Conservation (phyloP, 768 basidiomycete genomes). For the Lactarius quietus region DNA sequence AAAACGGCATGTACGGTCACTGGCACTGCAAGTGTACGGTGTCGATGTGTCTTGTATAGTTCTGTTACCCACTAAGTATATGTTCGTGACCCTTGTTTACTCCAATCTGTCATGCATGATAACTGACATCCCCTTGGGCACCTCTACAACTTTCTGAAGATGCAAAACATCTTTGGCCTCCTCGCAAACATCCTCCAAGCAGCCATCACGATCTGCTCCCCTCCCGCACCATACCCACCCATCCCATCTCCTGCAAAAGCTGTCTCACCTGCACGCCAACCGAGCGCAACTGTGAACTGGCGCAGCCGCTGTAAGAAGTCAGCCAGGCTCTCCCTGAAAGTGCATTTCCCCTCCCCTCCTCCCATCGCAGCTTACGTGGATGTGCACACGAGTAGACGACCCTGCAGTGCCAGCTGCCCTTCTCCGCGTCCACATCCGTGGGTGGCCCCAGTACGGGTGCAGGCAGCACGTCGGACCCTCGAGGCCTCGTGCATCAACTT, state of each 20-base stretch:
- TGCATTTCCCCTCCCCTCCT: background rate
- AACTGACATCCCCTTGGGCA: too few species aligned
- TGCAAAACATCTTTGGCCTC: slow-evolving; percentile 11
- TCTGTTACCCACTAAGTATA: too few species aligned
- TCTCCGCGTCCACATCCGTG: slow-evolving; percentile 14
- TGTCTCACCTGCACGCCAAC: background rate
- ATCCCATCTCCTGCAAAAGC: slow-evolving; percentile 18
- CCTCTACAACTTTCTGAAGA: too few species aligned
- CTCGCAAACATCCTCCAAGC: slow-evolving; percentile 23
- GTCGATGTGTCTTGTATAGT: too few species aligned
- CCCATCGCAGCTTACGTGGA: background rate
- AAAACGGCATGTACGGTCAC: too few species aligned
- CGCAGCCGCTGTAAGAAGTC: slow-evolving; percentile 12
- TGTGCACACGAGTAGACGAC: slow-evolving; percentile 13
- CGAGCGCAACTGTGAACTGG: slow-evolving; percentile 9
- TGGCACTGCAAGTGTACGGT: too few species aligned
- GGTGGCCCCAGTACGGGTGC: background rate
- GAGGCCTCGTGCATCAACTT: slow-evolving; percentile 24
- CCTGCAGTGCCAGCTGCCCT: slow-evolving; percentile 26
- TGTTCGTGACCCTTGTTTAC: too few species aligned
- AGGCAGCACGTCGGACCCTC: slow-evolving; percentile 22
- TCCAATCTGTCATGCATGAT: too few species aligned
- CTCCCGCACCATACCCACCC: slow-evolving; percentile 17
- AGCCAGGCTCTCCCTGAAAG: slow-evolving; percentile 21
- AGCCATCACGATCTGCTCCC: slow-evolving; percentile 17